phyloP scores from a whole-genome alignment of 2,329 filamentous ascomycete species.

The Microdochium nivale region DNA sequence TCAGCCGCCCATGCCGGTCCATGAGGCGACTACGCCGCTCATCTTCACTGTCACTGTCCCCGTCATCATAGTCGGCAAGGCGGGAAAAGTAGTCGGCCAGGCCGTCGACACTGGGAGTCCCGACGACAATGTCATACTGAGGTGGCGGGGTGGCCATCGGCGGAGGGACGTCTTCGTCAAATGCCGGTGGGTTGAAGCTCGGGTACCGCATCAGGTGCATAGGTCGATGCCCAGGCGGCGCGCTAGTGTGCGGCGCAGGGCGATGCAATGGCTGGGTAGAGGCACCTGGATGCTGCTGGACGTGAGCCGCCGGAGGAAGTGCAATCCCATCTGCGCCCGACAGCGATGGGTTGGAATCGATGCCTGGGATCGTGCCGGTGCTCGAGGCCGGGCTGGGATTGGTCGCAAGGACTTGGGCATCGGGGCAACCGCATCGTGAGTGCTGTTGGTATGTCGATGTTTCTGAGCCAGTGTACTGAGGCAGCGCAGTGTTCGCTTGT shows the following conservation, averaged over 20 bases:
- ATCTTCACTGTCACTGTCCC: slow-evolving; percentile 25
- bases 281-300: slow-evolving; percentile 25
- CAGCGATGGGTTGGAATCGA: neutral
- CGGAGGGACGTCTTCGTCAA: slow-evolving; percentile 74
- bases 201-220: slow-evolving; percentile 79
- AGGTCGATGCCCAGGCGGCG: slow-evolving; percentile 45
- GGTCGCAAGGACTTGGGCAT: slow-evolving; percentile 34
- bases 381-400: slow-evolving; percentile 63
- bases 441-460: slow-evolving; percentile 41
- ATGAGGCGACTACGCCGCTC: slow-evolving; percentile 28
- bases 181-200: slow-evolving; percentile 81
- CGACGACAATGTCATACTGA: slow-evolving; percentile 72
- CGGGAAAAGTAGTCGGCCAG: slow-evolving; percentile 83
- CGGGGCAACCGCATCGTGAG: slow-evolving; percentile 44
- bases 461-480: slow-evolving; percentile 59
- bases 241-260: slow-evolving; percentile 1
- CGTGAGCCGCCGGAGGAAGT: slow-evolving; percentile 48
- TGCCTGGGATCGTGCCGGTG: slow-evolving; percentile 32
- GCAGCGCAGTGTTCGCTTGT: slow-evolving; percentile 77
- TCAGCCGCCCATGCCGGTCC: slow-evolving; percentile 45
- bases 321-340: slow-evolving; percentile 21
- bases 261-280: slow-evolving; percentile 17
- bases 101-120: slow-evolving; percentile 55
- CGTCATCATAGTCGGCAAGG: slow-evolving; percentile 60
- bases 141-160: slow-evolving; percentile 68